These are phyloP conservation scores for Lindgomyces ingoldianus DNA, from an alignment of 495 filamentous ascomycete genomes.

Conservation along the genomic window DNA sequence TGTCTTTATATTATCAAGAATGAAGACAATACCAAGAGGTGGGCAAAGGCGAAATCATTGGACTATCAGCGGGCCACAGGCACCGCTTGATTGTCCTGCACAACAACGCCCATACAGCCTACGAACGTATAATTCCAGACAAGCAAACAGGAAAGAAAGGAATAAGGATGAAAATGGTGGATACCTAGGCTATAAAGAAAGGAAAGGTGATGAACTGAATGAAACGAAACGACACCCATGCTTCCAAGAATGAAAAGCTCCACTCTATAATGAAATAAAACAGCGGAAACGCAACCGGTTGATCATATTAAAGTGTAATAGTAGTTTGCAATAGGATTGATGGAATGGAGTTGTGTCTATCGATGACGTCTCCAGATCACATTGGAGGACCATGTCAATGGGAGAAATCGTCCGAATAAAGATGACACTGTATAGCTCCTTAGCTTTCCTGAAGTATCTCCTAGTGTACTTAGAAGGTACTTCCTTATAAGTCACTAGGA, in stretches of 20 bases:
- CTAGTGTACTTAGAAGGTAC: too few species aligned
- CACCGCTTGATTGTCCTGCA: background rate
- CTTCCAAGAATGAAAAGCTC: background rate
- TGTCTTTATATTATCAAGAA: conserved; percentile 24
- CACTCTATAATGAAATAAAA: background rate
- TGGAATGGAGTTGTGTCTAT: background rate
- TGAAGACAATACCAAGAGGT: background rate
- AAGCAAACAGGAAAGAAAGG: background rate
- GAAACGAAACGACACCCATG: background rate
- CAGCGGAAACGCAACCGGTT: background rate
- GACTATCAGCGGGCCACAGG: conserved; percentile 10
- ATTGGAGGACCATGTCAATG: background rate
- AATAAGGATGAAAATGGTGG: background rate
- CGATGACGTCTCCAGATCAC: too few species aligned
- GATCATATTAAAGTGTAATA: background rate
- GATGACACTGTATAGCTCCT: too few species aligned
- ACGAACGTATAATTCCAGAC: background rate
- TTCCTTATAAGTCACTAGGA: too few species aligned
- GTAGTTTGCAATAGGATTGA: background rate
- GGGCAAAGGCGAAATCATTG: conserved; percentile 15
- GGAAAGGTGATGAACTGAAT: background rate
- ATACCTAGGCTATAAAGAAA: background rate
- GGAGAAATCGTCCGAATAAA: background rate
- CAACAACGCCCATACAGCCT: background rate
- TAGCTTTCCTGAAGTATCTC: too few species aligned